These are phyloP conservation scores for Cercospora citrullina DNA, from an alignment of 2,329 filamentous ascomycete species.

Conservation along the genomic window DNA sequence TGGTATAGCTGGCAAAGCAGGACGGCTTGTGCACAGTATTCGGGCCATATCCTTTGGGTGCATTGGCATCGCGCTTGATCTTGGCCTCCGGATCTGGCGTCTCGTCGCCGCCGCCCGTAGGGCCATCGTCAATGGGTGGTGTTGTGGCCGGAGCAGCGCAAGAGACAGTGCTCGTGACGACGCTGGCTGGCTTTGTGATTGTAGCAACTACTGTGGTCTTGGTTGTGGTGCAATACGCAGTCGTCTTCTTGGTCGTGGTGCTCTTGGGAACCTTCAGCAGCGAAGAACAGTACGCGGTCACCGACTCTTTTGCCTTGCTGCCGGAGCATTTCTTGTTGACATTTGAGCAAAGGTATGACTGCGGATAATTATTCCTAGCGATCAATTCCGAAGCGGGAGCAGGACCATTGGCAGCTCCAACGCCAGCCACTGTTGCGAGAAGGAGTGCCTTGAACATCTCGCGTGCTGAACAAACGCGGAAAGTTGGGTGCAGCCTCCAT, in stretches of 20 bases:
- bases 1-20: conserved; percentile 4
- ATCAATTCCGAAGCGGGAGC: not conserved
- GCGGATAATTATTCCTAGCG: not conserved
- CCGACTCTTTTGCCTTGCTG: conserved; percentile 4
- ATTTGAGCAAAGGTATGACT: conserved; percentile 10
- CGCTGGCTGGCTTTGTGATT: not conserved
- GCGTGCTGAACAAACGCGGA: not conserved
- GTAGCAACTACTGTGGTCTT: conserved; percentile 1
- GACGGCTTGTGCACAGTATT: conserved; percentile 8
- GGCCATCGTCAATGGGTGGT: not conserved
- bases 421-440: conserved; percentile 11
- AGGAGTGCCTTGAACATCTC: conserved; percentile 14
- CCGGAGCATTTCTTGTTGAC: conserved; percentile 2
- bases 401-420: conserved; percentile 7
- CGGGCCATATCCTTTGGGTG: not conserved
- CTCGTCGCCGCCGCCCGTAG: not conserved
- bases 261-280: not conserved
- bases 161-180: conserved; percentile 10
- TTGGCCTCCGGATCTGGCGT: not conserved
- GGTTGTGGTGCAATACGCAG: not conserved
- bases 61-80: not conserved
- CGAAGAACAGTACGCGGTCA: conserved; percentile 15
- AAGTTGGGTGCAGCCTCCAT: not conserved
- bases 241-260: conserved; percentile 5
- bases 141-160: conserved; percentile 5